Evolutionary conservation across 2,329 filamentous ascomycete species (phyloP), one percentile per base, ranked within the genome.

Genomic region (Epichloe coenophiala): DNA sequence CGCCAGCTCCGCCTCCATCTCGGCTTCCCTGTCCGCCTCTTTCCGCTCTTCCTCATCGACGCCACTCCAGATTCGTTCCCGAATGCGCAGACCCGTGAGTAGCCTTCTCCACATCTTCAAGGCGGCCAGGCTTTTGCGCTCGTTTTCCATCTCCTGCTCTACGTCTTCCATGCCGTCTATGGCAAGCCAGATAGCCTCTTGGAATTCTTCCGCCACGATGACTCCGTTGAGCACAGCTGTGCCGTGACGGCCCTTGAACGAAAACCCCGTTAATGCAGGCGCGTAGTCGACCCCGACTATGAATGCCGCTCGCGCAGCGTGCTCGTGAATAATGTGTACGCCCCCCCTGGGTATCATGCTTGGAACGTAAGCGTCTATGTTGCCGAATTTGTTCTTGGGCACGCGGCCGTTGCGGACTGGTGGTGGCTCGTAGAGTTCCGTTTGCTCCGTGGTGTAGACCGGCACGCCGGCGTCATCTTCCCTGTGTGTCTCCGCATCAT

Each of bases 361-460:
- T 0, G 88, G 83, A 11, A 95, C 89, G 63, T 91, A 97, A 39
- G 95, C 78, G 60, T 97, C 93, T 53, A 97, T 83, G 61, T 98
- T 98, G 11, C 89, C 89, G 65, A 88, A 98, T 17, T 84, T 83
- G 62, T 98, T 98, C 68, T 88, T 91, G 0, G 93, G 91, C 1
- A 97, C 77, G 12, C 74, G 72, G 0, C 89, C 90, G 48, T 81
- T 69, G 3, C 86, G 72, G 1, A 97, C 83, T 0, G 88, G 83
- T 1, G 88, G 85, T 0, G 91, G 79, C 12, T 78, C 68, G 65
- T 95, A 97, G 0, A 83, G 54, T 13, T 84, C 77, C 0, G 91
- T 88, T 60, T 88, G 81, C 8, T 80, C 75, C 17, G 73, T 62
- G 0, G 72, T 80, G 59, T 78, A 86, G 1, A 84, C 66, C 1